Evolutionary conservation across 73 alveolate species (phyloP), one percentile per base, ranked within the genome.

Genomic region (Paramecium caudatum): DNA sequence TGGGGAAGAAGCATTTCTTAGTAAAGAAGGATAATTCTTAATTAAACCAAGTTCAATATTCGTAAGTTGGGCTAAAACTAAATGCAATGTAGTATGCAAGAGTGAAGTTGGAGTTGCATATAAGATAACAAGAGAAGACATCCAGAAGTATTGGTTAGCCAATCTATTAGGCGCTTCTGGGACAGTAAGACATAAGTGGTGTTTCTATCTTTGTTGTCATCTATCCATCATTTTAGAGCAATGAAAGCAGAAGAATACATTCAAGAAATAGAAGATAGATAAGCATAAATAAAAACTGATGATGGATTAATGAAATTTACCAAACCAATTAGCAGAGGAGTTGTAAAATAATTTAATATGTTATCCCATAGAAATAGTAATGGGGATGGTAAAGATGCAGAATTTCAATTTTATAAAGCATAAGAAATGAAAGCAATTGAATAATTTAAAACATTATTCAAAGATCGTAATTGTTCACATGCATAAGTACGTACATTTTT

Each of bases 381-480:
- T 21, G 69, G 15, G 36, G 88, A 74, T 27, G 9, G 17, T 41
- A 45, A 27, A 1, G 88, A 74, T 21, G 2, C 8, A 8, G 0
- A 16, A 15, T 74, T 41, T 74, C 37, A 37, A 36, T 23, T 19
- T 13, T 74, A 13, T 43, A 74, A 74, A 74, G 17, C 15, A 16
- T n/a, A 74, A 74, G 88, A 74, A 74, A 37, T 15, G 16, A 21
- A 74, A 45, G 88, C 88, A 37, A 74, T 74, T n/a, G 68, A 74
- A 41, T 43, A 41, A 45, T 74, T 74, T 41, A 74, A 45, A 17
- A 74, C 36, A 43, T 74, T 74, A 45, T 34, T 41, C 5, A 45
- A 41, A 41, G 88, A 74, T 74, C 36, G 88, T 41, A 74, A 74
- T 74, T 74, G 88, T 74, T 74, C 88, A 15, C 43, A 74, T 74